These are phyloP conservation scores for Trichoderma asperelloides DNA, from an alignment of 495 filamentous ascomycete genomes.

Conservation along the genomic window DNA sequence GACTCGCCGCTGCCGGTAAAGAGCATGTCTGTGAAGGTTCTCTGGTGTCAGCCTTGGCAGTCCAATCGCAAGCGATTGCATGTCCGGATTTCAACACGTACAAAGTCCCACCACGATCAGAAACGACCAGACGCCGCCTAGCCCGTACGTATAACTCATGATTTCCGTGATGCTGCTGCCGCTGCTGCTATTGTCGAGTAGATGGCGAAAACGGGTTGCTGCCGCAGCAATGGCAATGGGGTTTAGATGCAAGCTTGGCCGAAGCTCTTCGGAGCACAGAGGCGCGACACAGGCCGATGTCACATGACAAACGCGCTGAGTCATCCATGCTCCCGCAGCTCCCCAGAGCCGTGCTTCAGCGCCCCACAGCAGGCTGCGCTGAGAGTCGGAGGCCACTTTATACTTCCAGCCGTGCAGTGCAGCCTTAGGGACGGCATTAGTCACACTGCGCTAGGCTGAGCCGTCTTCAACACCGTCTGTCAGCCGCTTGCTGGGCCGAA, in stretches of 20 bases:
- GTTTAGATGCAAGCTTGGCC: background rate
- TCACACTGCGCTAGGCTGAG: background rate
- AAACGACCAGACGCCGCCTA: constrained; percentile 59
- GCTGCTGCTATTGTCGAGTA: background rate
- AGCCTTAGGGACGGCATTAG: background rate
- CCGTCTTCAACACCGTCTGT: constrained; percentile 15
- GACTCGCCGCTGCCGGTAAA: constrained; percentile 92
- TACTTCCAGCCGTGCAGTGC: background rate
- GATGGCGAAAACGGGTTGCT: background rate
- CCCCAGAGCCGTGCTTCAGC: background rate
- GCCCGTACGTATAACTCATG: constrained; percentile 55
- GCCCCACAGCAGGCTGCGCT: background rate
- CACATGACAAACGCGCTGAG: background rate
- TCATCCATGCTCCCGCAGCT: background rate
- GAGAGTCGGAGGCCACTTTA: background rate
- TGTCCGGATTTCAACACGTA: constrained; percentile 32
- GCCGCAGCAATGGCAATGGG: too few relatives aligned
- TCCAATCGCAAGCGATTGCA: background rate
- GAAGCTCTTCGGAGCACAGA: background rate
- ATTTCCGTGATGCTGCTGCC: constrained; percentile 13
- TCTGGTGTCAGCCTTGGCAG: background rate
- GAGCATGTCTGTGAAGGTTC: constrained; percentile 68
- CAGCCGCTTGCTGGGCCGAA: background rate
- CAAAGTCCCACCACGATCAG: constrained; percentile 82
- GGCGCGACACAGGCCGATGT: constrained; percentile 3